Percentiles rank a stretch among this genome's conserved stretches.
Conservation (phyloP, 306 rosid species). For the Geum urbanum region DNA sequence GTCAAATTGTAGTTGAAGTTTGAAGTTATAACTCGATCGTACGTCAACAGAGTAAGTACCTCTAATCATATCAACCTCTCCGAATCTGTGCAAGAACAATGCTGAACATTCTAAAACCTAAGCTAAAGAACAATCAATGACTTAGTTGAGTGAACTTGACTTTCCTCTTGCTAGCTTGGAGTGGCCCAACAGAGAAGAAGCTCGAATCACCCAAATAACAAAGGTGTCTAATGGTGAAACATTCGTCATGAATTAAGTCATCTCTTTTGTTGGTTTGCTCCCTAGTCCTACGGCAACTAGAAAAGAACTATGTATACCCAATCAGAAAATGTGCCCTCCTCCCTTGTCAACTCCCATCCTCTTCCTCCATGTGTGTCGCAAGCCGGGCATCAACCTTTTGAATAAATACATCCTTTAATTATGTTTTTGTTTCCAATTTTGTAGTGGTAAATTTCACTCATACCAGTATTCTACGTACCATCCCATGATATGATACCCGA, state of each 20-base stretch:
- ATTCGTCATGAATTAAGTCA: conserved; percentile 9
- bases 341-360: conserved; percentile 27
- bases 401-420: not conserved
- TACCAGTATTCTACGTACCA: not conserved
- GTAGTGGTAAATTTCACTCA: conserved; percentile 8
- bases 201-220: not conserved
- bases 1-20: no score
- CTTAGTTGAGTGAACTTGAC: conserved; percentile 7
- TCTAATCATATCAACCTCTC: no score
- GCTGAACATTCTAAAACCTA: not conserved
- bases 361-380: conserved; percentile 1
- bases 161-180: not conserved
- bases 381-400: not conserved
- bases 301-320: conserved; percentile 16
- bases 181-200: not conserved
- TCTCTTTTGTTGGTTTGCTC: conserved; percentile 31
- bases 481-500: not conserved
- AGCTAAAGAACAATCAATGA: not conserved
- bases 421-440: not conserved
- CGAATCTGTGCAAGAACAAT: no score
- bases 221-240: not conserved
- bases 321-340: conserved; percentile 35
- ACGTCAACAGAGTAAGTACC: no score
- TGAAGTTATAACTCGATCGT: no score
- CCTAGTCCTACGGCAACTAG: not conserved